A percentile compares a stretch with the other conserved stretches of the same genome.
phyloP scores from a whole-genome alignment of 164 flowering plant genomes.

The Annona squamosa region DNA sequence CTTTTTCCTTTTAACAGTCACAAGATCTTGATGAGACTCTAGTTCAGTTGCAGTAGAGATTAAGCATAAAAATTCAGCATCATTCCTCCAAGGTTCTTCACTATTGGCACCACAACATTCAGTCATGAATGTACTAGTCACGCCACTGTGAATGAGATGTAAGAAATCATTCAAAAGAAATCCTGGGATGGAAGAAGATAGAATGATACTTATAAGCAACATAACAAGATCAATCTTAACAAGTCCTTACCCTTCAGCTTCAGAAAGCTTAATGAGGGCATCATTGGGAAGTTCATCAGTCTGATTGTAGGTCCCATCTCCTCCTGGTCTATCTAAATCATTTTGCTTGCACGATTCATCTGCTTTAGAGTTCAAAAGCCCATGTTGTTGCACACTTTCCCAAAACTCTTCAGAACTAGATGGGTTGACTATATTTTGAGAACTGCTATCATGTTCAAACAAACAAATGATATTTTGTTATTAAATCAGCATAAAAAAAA shows the following conservation, averaged over 20 bases:
- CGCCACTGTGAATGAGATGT: constrained; percentile 18
- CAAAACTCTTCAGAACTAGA: constrained; percentile 17
- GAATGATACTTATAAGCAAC: background rate
- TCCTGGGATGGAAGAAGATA: background rate
- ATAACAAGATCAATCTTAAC: background rate
- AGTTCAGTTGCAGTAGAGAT: constrained; percentile 12
- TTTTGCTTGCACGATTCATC: constrained; percentile 7
- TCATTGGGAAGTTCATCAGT: background rate
- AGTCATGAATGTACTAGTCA: constrained; percentile 11
- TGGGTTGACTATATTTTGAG: constrained; percentile 9
- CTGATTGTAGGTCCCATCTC: constrained; percentile 1
- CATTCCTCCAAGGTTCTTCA: constrained; percentile 7
- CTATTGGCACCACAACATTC: constrained; percentile 8
- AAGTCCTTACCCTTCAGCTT: constrained; percentile 11
- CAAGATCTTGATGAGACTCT: constrained; percentile 10
- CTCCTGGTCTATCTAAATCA: constrained; percentile 3
- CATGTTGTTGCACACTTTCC: constrained; percentile 11
- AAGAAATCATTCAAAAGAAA: background rate
- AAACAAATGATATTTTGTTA: constrained; percentile 2
- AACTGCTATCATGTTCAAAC: constrained; percentile 10
- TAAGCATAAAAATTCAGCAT: constrained; percentile 5
- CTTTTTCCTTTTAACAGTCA: constrained; percentile 34
- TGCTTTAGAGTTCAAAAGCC: constrained; percentile 7
- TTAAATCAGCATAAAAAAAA: background rate
- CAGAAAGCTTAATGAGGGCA: background rate